Base-by-base conservation (phyloP, 495 filamentous ascomycete genomes). In the Hypoxylon lenormandii region DNA sequence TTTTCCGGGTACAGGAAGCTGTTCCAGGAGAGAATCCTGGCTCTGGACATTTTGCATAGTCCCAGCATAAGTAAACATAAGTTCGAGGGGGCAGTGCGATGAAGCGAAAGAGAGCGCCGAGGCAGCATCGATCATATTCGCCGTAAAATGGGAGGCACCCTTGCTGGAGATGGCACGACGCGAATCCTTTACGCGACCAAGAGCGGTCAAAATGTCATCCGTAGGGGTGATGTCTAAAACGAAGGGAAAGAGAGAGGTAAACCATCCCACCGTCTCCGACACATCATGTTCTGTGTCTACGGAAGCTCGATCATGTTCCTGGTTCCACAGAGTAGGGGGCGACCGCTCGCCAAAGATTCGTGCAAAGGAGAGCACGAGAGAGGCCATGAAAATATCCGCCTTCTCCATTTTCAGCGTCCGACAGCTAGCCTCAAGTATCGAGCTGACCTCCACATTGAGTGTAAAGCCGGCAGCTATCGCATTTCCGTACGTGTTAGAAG, bases 21-120 rank as follows among this genome's bases (percentile, higher is more conserved):
- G 84, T 54, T 87, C 83, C 66, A 92, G 84, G 0, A 92, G 77
- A 4, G 85, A 83, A 51, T 88, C 87, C 18, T 84, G 79, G 23
- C 85, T 80, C 74, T 89, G 87, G 0, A 91, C 70, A 59, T 88
- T 85, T 51, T 89, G 87, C 62, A 87, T 80, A 15, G 87, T 82
- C 0, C 88, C 90, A 11, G 88, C 81, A 64, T 92, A 91, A 67
- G 89, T 90, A 75, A 92, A 91, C 1, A 85, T 85, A 37, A 92
- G 84, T 75, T 92, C 90, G 63, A 91, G 84, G 5, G 89, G 89
- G 74, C 80, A 86, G 49, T 83, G 78, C 2, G 84, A 84, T 40
- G 80, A 77, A 19, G 72, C 60, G 40, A 81, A 82, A 28, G 70
- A 75, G 7, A 71, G 66, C 0, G 74, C 65, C 10, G 72, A 71